Evolutionary conservation across 2,329 filamentous ascomycete genomes (phyloP), one percentile per base, ranked within the genome.

Genomic region (Cladosporium sp.): DNA sequence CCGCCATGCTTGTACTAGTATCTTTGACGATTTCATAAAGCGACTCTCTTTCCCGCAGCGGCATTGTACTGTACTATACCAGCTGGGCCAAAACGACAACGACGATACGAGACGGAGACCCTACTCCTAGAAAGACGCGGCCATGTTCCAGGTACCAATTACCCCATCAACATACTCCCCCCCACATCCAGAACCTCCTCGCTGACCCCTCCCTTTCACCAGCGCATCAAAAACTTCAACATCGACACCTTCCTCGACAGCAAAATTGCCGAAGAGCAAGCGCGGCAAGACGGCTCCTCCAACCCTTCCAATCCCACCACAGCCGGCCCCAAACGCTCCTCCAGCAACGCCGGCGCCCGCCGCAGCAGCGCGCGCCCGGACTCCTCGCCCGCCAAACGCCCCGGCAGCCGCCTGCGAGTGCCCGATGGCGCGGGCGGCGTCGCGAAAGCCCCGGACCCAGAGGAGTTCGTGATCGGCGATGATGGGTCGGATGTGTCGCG

Each of bases 191-290:
- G 28, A 13, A 22, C 33, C 38, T 9, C 9, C 19, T 9, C 8
- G 18, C 46, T 49, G n/a, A 49, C 38, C 13, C 11, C 4, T 11
- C 16, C 9, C 9, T 13, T 31, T 35, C 31, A 10, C 56, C 56
- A 67, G 63, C 59, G 65, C 50, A 57, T 69, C 45, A 68, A 68
- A 53, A 61, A 61, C 53, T 66, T 68, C 61, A 68, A 68, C 50
- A 61, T 70, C 51, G 67, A 68, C 53, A 57, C 52, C 28, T 70
- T 69, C 57, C 61, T 69, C 49, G 68, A 69, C 54, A 57, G 56
- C 34, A 89, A 74, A 87, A 93, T 96, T 64, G 87, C 89, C 64
- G 89, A 95, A 73, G 91, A 96, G 73, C 89, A 95, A 72, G 87
- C 89, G 54, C 86, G 88, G 54, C 86, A 90, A 67, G 41, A 31